Conservation (phyloP, 1,284 basidiomycete genomes). For the Sporisorium exsertum region DNA sequence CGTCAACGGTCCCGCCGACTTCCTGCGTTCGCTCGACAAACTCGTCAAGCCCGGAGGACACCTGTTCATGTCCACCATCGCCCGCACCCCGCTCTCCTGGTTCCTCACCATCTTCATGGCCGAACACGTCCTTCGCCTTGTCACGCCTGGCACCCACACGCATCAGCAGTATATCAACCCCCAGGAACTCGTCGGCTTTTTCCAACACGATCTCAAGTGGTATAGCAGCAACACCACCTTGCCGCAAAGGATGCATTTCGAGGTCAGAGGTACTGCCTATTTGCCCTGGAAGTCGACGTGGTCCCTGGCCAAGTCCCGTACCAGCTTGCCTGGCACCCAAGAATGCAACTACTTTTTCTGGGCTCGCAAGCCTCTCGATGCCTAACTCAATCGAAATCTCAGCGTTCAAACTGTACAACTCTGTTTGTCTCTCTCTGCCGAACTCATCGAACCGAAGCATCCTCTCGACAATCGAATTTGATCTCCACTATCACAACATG, state of each 20-base stretch:
- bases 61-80: constrained; percentile 94
- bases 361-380: constrained; percentile 57
- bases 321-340: constrained; percentile 44
- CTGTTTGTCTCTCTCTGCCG: no score
- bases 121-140: constrained; percentile 82
- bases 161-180: constrained; percentile 91
- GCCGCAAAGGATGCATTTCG: constrained; percentile 58
- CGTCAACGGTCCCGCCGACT: constrained; percentile 88
- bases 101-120: constrained; percentile 90
- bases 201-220: constrained; percentile 75
- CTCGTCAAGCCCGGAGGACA: constrained; percentile 84
- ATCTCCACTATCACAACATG: no score
- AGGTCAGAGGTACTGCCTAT: constrained; percentile 62
- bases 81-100: constrained; percentile 89
- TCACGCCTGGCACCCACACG: constrained; percentile 90
- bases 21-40: constrained; percentile 71
- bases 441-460: no score
- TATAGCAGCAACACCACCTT: constrained; percentile 5
- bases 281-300: constrained; percentile 58
- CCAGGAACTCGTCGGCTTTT: constrained; percentile 85
- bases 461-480: no score
- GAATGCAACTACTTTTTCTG: constrained; percentile 68
- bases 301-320: constrained; percentile 34
- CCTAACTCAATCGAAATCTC: constrained; percentile 11
- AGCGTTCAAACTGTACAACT: no score